These are phyloP conservation scores for Balakata baccata DNA, from an alignment of 345 rosid genomes.

Conservation along the genomic window DNA sequence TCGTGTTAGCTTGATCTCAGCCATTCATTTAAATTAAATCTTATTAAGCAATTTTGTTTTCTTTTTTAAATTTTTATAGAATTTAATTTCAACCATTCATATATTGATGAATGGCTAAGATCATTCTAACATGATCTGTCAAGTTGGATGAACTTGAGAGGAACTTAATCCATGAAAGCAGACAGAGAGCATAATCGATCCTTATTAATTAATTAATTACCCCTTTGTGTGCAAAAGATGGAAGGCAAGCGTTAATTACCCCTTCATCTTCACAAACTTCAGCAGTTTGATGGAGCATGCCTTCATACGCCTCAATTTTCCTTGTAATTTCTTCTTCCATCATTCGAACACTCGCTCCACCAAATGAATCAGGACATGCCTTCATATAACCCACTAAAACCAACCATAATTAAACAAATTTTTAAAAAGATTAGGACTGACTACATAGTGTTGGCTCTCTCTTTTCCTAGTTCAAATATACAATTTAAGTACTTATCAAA, in stretches of 20 bases:
- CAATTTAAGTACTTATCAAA: too few species aligned
- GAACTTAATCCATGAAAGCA: neutral
- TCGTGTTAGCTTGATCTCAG: too few species aligned
- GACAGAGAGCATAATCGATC: too few species aligned
- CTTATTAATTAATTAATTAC: neutral
- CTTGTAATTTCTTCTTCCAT: conserved; percentile 47
- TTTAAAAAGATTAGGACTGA: neutral
- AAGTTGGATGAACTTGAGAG: too few species aligned
- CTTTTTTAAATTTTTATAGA: too few species aligned
- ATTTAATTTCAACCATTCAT: too few species aligned
- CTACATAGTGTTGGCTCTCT: neutral
- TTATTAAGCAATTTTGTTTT: too few species aligned
- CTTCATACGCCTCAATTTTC: conserved; percentile 38
- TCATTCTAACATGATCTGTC: too few species aligned
- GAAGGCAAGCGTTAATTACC: conserved; percentile 26
- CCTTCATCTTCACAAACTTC: conserved; percentile 43
- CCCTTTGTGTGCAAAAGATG: neutral
- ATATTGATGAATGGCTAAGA: too few species aligned
- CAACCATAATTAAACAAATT: neutral
- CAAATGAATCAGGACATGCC: conserved; percentile 31
- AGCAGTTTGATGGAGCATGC: conserved; percentile 45
- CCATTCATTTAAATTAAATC: too few species aligned
- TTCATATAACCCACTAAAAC: conserved; percentile 51
- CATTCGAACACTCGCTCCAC: conserved; percentile 36
- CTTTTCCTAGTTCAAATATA: neutral